Evolutionary conservation across 2,329 filamentous ascomycete species (phyloP).

Genomic region (Amphichorda felina): DNA sequence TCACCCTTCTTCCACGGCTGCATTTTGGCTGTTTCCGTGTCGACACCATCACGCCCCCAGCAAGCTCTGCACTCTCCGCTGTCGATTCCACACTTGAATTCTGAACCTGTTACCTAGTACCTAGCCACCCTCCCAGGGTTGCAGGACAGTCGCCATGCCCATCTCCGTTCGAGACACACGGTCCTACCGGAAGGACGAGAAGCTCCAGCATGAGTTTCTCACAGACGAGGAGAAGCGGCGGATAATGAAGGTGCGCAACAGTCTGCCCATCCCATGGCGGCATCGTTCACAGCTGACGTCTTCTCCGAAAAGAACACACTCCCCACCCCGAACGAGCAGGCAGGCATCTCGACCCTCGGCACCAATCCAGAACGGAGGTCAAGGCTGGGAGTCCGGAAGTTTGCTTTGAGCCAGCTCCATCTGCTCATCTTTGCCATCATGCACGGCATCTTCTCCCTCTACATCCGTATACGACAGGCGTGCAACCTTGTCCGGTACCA

Average conservation of each 20-base stretch:
- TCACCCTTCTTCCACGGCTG: neutral
- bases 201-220: slow-evolving; percentile 18
- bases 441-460: slow-evolving; percentile 78
- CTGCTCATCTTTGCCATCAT: slow-evolving; percentile 56
- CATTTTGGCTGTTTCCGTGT: neutral
- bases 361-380: slow-evolving; percentile 20
- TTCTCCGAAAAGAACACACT: slow-evolving; percentile 17
- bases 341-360: slow-evolving; percentile 9
- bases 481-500: slow-evolving; percentile 72
- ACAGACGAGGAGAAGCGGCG: slow-evolving; percentile 22
- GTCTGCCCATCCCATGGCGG: neutral
- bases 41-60: neutral
- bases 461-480: slow-evolving; percentile 68
- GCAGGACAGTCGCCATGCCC: slow-evolving; percentile 16
- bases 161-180: slow-evolving; percentile 22
- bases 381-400: slow-evolving; percentile 45
- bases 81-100: neutral
- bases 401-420: slow-evolving; percentile 52
- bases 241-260: slow-evolving; percentile 19
- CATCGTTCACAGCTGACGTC: neutral
- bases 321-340: slow-evolving; percentile 19
- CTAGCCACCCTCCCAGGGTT: slow-evolving; percentile 14
- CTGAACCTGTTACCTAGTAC: neutral
- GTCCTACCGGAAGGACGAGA: slow-evolving; percentile 27
- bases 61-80: neutral